Conservation (phyloP, 1,284 basidiomycete genomes). For the Irpex lacteus region DNA sequence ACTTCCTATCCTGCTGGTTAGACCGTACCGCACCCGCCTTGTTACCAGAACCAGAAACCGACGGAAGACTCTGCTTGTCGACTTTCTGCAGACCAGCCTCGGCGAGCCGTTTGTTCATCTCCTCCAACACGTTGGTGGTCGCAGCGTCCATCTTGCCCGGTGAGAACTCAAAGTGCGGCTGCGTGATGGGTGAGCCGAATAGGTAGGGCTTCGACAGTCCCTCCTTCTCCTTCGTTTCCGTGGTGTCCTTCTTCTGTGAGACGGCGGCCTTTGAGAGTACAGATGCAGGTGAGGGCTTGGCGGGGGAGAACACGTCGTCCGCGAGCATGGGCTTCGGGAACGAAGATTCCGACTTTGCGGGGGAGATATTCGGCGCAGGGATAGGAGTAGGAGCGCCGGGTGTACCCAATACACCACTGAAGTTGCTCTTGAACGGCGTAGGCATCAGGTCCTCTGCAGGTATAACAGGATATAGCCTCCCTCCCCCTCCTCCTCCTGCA, state of each 20-base stretch:
- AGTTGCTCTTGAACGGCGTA: constrained; percentile 5
- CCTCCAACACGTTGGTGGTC: constrained; percentile 64
- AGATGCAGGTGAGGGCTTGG: constrained; percentile 15
- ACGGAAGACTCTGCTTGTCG: constrained; percentile 27
- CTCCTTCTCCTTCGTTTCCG: not conserved
- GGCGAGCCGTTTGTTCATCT: constrained; percentile 72
- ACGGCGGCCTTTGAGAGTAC: not conserved
- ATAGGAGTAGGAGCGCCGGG: not conserved
- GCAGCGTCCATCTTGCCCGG: constrained; percentile 60
- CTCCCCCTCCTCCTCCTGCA: not conserved
- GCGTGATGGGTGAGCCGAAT: constrained; percentile 69
- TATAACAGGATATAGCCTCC: constrained; percentile 37
- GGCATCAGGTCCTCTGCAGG: constrained; percentile 39
- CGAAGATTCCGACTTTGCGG: constrained; percentile 15
- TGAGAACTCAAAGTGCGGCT: constrained; percentile 44
- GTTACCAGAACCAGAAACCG: constrained; percentile 13
- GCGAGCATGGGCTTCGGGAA: constrained; percentile 15
- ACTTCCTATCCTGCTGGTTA: not conserved
- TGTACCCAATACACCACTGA: not conserved
- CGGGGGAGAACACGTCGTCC: constrained; percentile 38
- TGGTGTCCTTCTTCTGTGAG: not conserved
- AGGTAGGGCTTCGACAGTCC: constrained; percentile 45
- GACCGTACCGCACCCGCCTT: not conserved
- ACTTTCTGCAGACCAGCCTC: constrained; percentile 42
- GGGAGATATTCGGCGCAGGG: constrained; percentile 10